Conservation (phyloP, 2,329 filamentous ascomycete genomes). For the Lecanicillium sp. region DNA sequence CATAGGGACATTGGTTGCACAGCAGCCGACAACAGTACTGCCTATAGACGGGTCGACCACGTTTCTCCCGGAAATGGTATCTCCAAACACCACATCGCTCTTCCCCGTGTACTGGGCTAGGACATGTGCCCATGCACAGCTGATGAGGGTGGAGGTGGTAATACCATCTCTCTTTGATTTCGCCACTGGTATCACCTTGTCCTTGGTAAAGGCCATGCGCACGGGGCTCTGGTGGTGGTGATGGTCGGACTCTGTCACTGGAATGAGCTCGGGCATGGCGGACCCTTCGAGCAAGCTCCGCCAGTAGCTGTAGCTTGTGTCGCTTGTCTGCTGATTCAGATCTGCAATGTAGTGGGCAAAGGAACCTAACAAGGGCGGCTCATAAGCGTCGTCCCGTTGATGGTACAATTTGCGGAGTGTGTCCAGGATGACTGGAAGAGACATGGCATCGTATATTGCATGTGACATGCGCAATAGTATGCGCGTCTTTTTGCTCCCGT, state of each 20-base stretch:
- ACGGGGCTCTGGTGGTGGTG: slow-evolving; percentile 1
- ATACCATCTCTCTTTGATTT: slow-evolving; percentile 9
- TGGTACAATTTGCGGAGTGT: background rate
- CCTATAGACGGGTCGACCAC: slow-evolving; percentile 8
- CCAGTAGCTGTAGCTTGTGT: background rate
- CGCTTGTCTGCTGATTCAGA: background rate
- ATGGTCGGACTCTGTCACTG: background rate
- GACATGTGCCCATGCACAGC: slow-evolving; percentile 3
- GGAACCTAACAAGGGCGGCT: background rate
- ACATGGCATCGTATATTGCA: background rate
- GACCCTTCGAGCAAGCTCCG: background rate
- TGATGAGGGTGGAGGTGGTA: slow-evolving; percentile 11
- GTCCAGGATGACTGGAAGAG: background rate
- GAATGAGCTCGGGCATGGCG: slow-evolving; percentile 8
- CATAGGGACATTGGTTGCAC: slow-evolving; percentile 11
- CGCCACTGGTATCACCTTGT: slow-evolving; percentile 3
- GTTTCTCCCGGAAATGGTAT: slow-evolving; percentile 3
- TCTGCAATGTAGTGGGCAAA: background rate
- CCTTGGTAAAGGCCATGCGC: slow-evolving; percentile 10
- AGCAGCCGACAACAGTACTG: slow-evolving; percentile 11
- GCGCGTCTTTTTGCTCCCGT: slow-evolving; percentile 3
- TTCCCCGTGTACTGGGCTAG: background rate
- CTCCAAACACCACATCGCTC: background rate
- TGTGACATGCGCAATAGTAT: background rate
- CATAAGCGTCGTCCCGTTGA: background rate